Base-by-base conservation (phyloP, 768 basidiomycete genomes). In the Cystofilobasidium ferigula region DNA sequence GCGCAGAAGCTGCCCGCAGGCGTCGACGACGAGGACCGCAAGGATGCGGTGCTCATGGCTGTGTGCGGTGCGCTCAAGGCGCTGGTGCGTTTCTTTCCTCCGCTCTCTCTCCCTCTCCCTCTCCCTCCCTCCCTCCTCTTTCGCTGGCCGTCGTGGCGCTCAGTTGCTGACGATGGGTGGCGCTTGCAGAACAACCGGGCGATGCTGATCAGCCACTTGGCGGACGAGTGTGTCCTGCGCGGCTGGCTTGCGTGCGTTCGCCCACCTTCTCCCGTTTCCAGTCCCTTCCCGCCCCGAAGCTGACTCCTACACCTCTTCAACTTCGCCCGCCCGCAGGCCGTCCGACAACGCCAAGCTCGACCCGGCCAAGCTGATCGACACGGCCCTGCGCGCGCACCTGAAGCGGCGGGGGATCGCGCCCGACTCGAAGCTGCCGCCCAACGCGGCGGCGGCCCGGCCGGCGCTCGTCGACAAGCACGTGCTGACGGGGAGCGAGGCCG, bases 401-500 rank as follows among this genome's bases (percentile, higher is more conserved):
- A 54, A 54, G 51, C 51, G 51, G 14, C 32, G 51, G 18, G 51
- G 51, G 26, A 28, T 54, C 30, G 51, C 51, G 30, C 51, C 51
- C 51, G 51, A 54, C 30, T 54, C 51, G 30, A 54, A 54, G 30
- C 51, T 54, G 16, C 51, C 51, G 26, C 5, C 30, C 12, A 12
- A 13, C 4, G 8, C 51, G 9, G 26, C 35, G 1, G 51, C 60
- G 18, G n/a, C 12, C 7, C 53, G 60, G 2, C 53, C 34, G 5
- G n/a, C 60, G 16, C 60, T 67, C 20, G 35, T 67, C 28, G 42
- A 53, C n/a, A 67, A 67, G 28, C 65, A 61, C 47, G 53, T 67
- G 34, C 53, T 67, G 14, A 59, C 60, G 30, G 65, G 65, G 28
- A 35, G 47, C 26, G n/a, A n/a, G 24, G 47, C 65, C 12, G 65